These are phyloP conservation scores for Solanum paucissectum DNA, from an alignment of 257 asterid species.

Conservation along the genomic window DNA sequence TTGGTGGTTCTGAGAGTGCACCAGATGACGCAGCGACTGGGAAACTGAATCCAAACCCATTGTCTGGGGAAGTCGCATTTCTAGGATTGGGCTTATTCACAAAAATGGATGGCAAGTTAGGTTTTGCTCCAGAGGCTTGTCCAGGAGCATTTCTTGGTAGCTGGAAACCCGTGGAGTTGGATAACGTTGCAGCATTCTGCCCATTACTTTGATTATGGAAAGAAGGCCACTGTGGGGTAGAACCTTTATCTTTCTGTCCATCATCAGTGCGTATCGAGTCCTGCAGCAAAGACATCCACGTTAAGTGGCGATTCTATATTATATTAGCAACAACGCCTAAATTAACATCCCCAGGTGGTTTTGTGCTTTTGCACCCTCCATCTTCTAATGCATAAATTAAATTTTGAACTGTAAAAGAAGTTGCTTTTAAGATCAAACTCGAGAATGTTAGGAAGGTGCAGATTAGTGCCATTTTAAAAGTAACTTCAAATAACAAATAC, in stretches of 20 bases:
- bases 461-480: not conserved
- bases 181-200: slow-evolving; percentile 15
- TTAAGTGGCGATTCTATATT: not conserved
- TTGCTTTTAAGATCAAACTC: not conserved
- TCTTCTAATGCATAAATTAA: not conserved
- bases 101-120: slow-evolving; percentile 40
- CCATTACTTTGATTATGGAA: slow-evolving; percentile 27
- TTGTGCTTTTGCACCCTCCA: not conserved
- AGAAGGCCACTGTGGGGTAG: slow-evolving; percentile 14
- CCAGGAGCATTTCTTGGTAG: slow-evolving; percentile 22
- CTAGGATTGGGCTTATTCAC: slow-evolving; percentile 30
- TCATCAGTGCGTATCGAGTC: slow-evolving; percentile 12
- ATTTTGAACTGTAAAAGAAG: not conserved
- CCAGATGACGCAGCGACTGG: slow-evolving; percentile 55
- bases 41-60: slow-evolving; percentile 57
- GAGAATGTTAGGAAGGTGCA: not conserved
- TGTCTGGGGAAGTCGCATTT: slow-evolving; percentile 24
- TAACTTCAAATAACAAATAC: not conserved
- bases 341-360: not conserved
- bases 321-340: not conserved
- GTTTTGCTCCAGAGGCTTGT: slow-evolving; percentile 27
- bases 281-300: slow-evolving; percentile 25
- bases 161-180: slow-evolving; percentile 15
- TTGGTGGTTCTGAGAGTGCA: slow-evolving; percentile 67
- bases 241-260: slow-evolving; percentile 14